Base-by-base conservation (phyloP, 345 rosid species). In the Heritiera littoralis region DNA sequence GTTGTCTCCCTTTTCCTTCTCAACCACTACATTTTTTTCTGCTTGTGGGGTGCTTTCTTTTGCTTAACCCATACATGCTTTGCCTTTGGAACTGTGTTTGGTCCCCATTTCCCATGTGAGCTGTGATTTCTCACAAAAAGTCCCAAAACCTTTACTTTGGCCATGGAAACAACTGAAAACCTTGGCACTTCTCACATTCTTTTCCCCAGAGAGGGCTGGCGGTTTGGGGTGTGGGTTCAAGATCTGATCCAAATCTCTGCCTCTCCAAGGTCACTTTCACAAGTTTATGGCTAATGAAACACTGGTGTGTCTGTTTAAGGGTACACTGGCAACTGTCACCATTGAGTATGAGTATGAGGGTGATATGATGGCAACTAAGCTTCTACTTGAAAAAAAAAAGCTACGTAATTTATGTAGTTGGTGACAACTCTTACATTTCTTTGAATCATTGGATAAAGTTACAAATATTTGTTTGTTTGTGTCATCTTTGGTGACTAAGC, bases 41-140 rank as follows among this genome's bases (percentile, higher is more conserved):
- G 4, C 14, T 49, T 15, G n/a, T 54, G 58, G 58, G 58, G 58
- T 54, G 58, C n/a, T 15, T 55, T 79, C 38, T 43, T 70, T 75
- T 64, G 80, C 66, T 56, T 45, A 58, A 38, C 63, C 60, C 68
- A 60, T 81, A 76, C 84, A 84, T 80, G 84, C 72, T 63, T 66
- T 73, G 76, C 84, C 28, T 78, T 58, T 65, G 13, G 74, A 77
- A 18, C 40, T 74, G 71, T 77, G 32, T 13, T 60, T 67, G 78
- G 81, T 75, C 83, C 80, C 86, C 78, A 35, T 46, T 10, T 7
- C 14, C 79, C 84, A 80, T 68, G 74, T 82, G 75, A 71, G 45
- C 60, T 49, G 43, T 49, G 59, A 49, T 71, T 71, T 32, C 74
- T 20, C 71, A 64, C 7, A 58, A 17, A 63, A 13, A 23, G 9